phyloP scores from a whole-genome alignment of 108 stramenopile species.

The Pseudonitzschia multiseries region DNA sequence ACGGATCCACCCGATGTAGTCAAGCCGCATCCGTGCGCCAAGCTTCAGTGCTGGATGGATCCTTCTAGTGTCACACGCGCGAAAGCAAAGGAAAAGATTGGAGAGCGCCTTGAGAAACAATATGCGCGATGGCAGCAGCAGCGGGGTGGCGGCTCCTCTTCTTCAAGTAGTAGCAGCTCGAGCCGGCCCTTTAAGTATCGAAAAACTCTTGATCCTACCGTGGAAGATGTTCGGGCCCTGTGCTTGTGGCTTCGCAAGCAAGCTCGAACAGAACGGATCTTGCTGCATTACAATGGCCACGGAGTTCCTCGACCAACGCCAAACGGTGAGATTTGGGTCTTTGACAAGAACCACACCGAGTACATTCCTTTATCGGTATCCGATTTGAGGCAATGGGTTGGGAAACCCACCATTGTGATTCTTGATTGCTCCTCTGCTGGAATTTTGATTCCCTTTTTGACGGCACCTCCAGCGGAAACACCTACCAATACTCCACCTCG shows the following conservation, averaged over 20 bases:
- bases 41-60: conserved; percentile 95
- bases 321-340: conserved; percentile 97
- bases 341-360: conserved; percentile 95
- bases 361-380: conserved; percentile 93
- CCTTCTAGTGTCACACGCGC: conserved; percentile 66
- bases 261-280: conserved; percentile 81
- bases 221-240: conserved; percentile 87
- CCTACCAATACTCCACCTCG: conserved; percentile 35
- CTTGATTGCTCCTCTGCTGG: conserved; percentile 94
- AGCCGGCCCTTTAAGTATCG: conserved; percentile 61
- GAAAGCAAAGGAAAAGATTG: conserved; percentile 90
- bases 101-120: conserved; percentile 84
- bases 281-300: conserved; percentile 99
- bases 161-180: conserved; percentile 12
- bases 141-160: conserved; percentile 31
- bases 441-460: conserved; percentile 87
- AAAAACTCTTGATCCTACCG: conserved; percentile 90
- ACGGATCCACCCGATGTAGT: conserved; percentile 96
- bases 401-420: conserved; percentile 89
- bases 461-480: conserved; percentile 37
- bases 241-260: conserved; percentile 72
- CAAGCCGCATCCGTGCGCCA: conserved; percentile 89
- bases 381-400: conserved; percentile 91
- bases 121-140: conserved; percentile 88
- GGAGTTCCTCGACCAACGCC: conserved; percentile 96